Evolutionary conservation across 108 stramenopile genomes (phyloP), one percentile per base, ranked within the genome.

Genomic region (Schizochytrium sp.): DNA sequence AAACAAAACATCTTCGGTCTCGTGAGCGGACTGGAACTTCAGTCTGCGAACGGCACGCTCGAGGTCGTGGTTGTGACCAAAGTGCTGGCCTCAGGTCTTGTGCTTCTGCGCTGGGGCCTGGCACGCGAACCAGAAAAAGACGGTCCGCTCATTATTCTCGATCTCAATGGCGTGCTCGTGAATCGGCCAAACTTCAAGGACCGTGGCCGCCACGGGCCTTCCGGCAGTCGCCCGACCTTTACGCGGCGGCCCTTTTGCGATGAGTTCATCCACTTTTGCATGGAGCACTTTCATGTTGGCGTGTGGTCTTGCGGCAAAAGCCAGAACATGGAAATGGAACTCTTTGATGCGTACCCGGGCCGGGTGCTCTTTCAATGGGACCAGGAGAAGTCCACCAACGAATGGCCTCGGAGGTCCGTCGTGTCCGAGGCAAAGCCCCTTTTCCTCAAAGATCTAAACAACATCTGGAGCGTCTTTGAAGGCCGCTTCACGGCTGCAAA

Each of bases 131-230:
- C 76, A 3, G 18, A 23, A 16, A 6, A 21, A 4, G 51, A 83
- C 28, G 76, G 23, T 6, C 88, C 88, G 51, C 60, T 90, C 16
- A 55, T 90, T 5, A 53, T 90, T 5, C 60, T 90, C 12, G 89
- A 90, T 87, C 45, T 90, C 14, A 90, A 90, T 41, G 89, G 89
- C 47, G 89, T 90, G 18, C 87, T 90, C 21, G 44, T 58, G 29
- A 53, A 60, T 8, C 87, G 89, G 5, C 43, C 87, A 5, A 8
- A 10, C 34, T 90, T 25, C 87, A 18, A 21, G 29, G 87, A 19
- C 18, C 44, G 87, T 25, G 72, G 25, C 58, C 12, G 45, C 25
- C 5, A 44, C 5, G 43, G 60, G 43, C 10, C 5, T 8, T 16
- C 55, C 14, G 60, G 14, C 8, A 12, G 51, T 28, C 21, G 58